Conservation (phyloP, 495 filamentous ascomycete species). For the Trypethelium eluteriae region DNA sequence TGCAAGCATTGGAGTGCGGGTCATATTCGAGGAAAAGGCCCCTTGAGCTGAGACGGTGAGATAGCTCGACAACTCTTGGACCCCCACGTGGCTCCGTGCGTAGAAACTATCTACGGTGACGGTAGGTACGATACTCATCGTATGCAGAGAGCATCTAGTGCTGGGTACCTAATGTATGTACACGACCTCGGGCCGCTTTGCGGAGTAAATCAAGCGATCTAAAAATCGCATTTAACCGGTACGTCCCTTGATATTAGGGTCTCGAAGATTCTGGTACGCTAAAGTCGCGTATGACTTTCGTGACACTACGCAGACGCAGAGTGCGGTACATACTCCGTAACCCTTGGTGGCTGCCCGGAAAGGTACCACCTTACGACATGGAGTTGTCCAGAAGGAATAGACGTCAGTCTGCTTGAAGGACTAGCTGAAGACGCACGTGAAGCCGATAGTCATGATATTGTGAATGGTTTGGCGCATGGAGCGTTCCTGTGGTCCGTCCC, state of each 20-base stretch:
- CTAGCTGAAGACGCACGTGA: neutral
- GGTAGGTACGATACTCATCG: neutral
- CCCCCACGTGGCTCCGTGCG: neutral
- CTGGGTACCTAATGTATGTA: neutral
- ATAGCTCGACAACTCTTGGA: neutral
- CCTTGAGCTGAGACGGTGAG: neutral
- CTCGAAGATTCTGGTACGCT: neutral
- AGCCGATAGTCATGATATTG: neutral
- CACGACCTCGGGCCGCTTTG: neutral
- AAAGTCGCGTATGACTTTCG: neutral
- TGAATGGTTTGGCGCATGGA: neutral
- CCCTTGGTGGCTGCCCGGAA: neutral
- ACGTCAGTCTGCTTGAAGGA: neutral
- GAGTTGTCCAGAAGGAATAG: neutral
- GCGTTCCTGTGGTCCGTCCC: too few relatives aligned
- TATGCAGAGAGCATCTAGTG: neutral
- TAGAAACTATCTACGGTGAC: neutral
- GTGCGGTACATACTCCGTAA: neutral
- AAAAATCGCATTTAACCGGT: neutral
- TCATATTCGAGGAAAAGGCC: neutral
- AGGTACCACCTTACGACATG: neutral
- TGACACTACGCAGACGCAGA: neutral
- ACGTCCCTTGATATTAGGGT: neutral
- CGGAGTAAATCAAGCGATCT: neutral
- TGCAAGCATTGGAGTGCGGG: neutral